Base-by-base conservation (phyloP, 164 flowering plant species). In the Tetracentron sinense region DNA sequence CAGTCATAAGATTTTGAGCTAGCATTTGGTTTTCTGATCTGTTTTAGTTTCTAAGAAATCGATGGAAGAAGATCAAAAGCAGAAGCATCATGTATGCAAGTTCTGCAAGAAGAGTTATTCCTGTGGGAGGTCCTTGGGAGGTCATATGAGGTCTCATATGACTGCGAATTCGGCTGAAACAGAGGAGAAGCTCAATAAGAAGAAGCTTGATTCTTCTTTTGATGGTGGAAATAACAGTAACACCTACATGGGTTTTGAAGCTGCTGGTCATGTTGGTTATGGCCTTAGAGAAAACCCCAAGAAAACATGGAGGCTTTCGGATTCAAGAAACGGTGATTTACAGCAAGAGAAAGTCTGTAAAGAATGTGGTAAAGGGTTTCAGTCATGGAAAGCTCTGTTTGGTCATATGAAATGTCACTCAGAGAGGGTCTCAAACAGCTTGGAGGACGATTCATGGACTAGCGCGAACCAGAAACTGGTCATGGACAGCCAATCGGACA, bases 91-190 rank as follows among this genome's bases (percentile, higher is more conserved):
- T 73, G 75, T 74, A 11, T 93, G 98, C 83, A 88, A 82, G 71
- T 76, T 85, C 65, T 92, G 98, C 77, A 58, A 65, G 69, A 90
- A 86, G 76, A 79, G 74, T 29, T 92, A 88, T 62, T 72, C 78
- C 16, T 85, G 88, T 71, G 98, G 97, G 0, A 87, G 93, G 79
- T 88, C 97, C 49, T 70, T 92, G 60, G 98, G 96, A 15, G 97
- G 98, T 54, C 98, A 92, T 73, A 92, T 88, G 89, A 86, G 96
- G 85, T 83, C 95, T 73, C 98, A 92, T 68, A 59, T 85, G 81
- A 76, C 70, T 57, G 71, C 56, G 64, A 72, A 60, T 66, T 73
- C 79, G 15, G 60, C 66, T 69, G 67, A 74, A 29, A 38, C 66
- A 48, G 83, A 75, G 1, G 72, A 75, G 20, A 66, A 64, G 69